Evolutionary conservation across 768 basidiomycete species (phyloP), one percentile per base, ranked within the genome.

Genomic region (Hygrocybe coccinea): DNA sequence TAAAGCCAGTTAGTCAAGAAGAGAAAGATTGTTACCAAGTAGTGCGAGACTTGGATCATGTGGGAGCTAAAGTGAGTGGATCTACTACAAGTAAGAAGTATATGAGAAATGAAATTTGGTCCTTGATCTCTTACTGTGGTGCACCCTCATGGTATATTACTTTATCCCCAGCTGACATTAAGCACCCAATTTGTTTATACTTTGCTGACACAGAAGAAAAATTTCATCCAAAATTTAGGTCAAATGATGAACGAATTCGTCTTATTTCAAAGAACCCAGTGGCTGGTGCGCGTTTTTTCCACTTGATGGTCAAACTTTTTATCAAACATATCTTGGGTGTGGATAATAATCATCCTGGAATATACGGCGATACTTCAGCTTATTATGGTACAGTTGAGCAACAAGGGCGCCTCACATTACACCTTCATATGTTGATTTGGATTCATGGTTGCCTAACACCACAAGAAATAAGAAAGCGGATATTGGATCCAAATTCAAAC

Each of bases 341-440:
- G 37, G 56, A 50, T 15, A 50, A 34, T 3, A 51, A 64, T 36
- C 41, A 63, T 22, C 15, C n/a, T 9, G 70, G 66, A 0, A 25
- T 71, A 21, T 74, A 61, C 62, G 71, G 73, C 9, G 47, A 65
- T 0, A 65, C 70, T 11, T n/a, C 56, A 1, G 68, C 61, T 0
- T 74, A 70, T 56, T 69, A 69, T 62, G 67, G 67, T 2, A 65
- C 62, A 0, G 67, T 72, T 46, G 74, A 74, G 52, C 65, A 69
- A 53, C 73, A 76, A 59, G 73, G 72, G 1, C 37, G 66, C 2
- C 54, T 72, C 0, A 74, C 71, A 0, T 50, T 77, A 2, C 76
- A 77, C 60, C 43, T 74, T 2, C 74, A 76, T 58, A 19, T 70
- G 19, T 36, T 76, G 3, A 17, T 75, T 1, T 77, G 75, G 74